Evolutionary conservation across 2,329 filamentous ascomycete species (phyloP), one percentile per base, ranked within the genome.

Genomic region (Periconia digitata): DNA sequence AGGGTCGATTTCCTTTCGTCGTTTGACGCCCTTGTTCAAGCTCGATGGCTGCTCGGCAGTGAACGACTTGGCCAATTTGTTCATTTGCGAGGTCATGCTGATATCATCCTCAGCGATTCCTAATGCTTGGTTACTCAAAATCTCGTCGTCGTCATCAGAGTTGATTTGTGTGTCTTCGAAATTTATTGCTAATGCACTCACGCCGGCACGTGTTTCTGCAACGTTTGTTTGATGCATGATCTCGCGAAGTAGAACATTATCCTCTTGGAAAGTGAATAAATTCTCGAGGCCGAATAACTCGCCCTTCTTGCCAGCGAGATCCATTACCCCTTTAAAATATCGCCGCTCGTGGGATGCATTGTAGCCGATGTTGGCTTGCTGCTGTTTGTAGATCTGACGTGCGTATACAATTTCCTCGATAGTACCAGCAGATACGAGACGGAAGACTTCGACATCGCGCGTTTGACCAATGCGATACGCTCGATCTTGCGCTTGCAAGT

Each of bases 211-310:
- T 36, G 90, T 90, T 74, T 99, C 94, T 3, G 94, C 94, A 43
- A 99, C 85, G 63, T 99, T 99, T 22, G 94, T 97, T 72, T 96
- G 96, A 76, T 97, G 96, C 60, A 99, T 90, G 58, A 99, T 97
- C 47, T 96, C 90, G n/a, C 89, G 83, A 5, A 97, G 80, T 13
- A 96, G 80, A 12, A 95, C 82, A 50, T 88, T 88, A 56, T 92
- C 83, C 40, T 84, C 83, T 54, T 90, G 85, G 54, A 90, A 96
- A 0, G 84, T 84, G 60, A 99, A 90, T 12, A 99, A 80, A 58
- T 99, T 99, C 18, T 81, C 74, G 2, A 97, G 79, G 0, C 94
- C 94, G 59, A 99, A 99, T 18, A 99, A 90, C 69, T 99, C 94
- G 15, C 94, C 94, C 59, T 92, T 92, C 55, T 92, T 85, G 22